Conservation (phyloP, 2,329 filamentous ascomycete genomes). For the Fusarium goolgardi region DNA sequence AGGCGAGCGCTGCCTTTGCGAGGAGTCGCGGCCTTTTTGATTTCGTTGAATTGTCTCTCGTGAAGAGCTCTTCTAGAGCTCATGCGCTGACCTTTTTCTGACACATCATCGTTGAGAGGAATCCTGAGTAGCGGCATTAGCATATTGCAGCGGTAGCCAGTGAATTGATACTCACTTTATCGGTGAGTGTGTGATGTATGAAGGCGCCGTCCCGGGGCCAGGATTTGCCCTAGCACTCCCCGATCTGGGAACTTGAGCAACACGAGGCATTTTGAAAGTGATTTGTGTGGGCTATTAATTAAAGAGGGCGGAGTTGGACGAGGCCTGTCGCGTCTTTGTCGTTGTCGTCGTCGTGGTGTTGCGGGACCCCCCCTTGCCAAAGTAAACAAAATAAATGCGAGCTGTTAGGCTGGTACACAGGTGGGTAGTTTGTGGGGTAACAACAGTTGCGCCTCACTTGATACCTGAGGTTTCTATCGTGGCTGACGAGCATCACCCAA, state of each 20-base stretch:
- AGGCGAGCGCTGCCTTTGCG: constrained; percentile 72
- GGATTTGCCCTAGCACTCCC: constrained; percentile 61
- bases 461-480: constrained; percentile 38
- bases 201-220: constrained; percentile 61
- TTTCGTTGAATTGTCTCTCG: constrained; percentile 90
- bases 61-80: constrained; percentile 89
- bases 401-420: constrained; percentile 6
- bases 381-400: constrained; percentile 50
- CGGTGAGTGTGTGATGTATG: constrained; percentile 68
- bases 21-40: constrained; percentile 77
- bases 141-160: constrained; percentile 16
- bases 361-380: constrained; percentile 41
- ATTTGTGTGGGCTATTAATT: constrained; percentile 33
- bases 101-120: constrained; percentile 93
- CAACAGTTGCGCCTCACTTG: constrained; percentile 4
- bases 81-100: constrained; percentile 88
- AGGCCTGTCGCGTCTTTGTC: constrained; percentile 46
- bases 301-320: constrained; percentile 34
- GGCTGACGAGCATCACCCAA: constrained; percentile 6
- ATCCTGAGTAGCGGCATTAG: constrained; percentile 68
- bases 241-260: constrained; percentile 65
- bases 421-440: constrained; percentile 34
- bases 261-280: constrained; percentile 64
- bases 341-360: constrained; percentile 46
- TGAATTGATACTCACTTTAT: constrained; percentile 60